These are phyloP conservation scores for Saccharum spontaneum DNA, from an alignment of 176 grass and related monocot species.

Conservation along the genomic window DNA sequence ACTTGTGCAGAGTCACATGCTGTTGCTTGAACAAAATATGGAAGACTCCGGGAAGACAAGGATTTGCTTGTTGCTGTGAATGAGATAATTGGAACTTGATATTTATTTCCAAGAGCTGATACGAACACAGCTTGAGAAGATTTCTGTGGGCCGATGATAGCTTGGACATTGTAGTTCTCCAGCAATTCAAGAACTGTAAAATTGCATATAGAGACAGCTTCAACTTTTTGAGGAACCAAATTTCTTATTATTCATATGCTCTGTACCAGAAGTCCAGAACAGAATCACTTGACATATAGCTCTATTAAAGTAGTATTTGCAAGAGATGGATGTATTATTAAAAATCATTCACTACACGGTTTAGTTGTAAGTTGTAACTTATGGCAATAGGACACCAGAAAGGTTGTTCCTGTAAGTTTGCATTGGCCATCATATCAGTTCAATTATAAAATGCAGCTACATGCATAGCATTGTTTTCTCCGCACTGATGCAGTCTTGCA, in stretches of 20 bases:
- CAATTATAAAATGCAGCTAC: not conserved
- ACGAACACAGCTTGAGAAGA: conserved; percentile 53
- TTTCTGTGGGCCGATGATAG: conserved; percentile 53
- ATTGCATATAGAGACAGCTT: not conserved
- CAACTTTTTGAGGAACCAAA: not conserved
- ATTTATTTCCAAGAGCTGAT: conserved; percentile 36
- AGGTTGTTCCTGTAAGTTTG: not conserved
- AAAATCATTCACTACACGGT: not conserved
- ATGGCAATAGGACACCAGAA: not conserved
- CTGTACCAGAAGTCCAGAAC: not conserved
- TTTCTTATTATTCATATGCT: not conserved
- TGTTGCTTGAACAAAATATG: conserved; percentile 53
- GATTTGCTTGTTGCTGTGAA: conserved; percentile 42
- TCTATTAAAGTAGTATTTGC: not conserved
- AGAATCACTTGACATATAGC: not conserved
- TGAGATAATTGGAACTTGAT: conserved; percentile 46
- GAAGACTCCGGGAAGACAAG: conserved; percentile 9
- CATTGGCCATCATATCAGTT: not conserved
- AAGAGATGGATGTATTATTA: not conserved
- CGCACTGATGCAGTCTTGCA: too few species aligned
- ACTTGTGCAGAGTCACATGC: conserved; percentile 45
- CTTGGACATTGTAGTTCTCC: conserved; percentile 38
- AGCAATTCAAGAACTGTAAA: conserved; percentile 44
- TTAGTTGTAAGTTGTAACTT: not conserved
- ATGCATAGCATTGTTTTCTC: too few species aligned